A percentile compares a stretch with the other conserved stretches of the same genome.
Conservation (phyloP, 257 asterid genomes). For the Echites panduratus region DNA sequence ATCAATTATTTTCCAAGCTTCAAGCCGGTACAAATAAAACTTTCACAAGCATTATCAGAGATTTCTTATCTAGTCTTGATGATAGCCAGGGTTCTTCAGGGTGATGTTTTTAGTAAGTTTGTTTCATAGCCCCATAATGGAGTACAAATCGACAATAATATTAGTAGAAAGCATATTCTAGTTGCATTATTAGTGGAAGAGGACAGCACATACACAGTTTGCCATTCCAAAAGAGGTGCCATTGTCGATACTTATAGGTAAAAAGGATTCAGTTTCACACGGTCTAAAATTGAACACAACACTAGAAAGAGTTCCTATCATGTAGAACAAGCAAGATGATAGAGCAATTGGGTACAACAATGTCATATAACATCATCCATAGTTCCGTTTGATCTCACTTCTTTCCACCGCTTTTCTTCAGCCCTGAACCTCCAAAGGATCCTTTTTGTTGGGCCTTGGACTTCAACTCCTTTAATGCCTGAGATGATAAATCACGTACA, state of each 20-base stretch:
- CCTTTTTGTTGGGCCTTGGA: slow-evolving; percentile 69
- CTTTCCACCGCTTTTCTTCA: slow-evolving; percentile 87
- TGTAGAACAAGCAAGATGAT: neutral
- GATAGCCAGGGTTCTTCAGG: too few species aligned
- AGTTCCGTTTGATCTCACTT: slow-evolving; percentile 28
- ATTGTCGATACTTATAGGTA: neutral
- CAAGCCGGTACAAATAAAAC: too few species aligned
- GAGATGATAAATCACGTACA: neutral
- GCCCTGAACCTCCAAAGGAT: slow-evolving; percentile 67
- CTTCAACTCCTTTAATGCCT: slow-evolving; percentile 74
- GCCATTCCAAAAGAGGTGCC: neutral
- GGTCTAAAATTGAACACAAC: neutral
- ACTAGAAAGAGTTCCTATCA: neutral
- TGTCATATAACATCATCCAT: neutral
- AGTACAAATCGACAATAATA: neutral
- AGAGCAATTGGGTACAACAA: neutral
- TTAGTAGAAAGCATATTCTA: neutral
- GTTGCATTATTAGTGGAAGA: neutral
- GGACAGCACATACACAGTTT: neutral
- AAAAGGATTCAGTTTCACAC: slow-evolving; percentile 2
- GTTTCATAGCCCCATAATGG: neutral
- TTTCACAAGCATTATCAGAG: too few species aligned
- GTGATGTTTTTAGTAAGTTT: too few species aligned
- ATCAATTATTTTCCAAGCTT: neutral
- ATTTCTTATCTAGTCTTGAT: too few species aligned